Conservation (phyloP, 305 asterid species). For the Nicotiana rustica region DNA sequence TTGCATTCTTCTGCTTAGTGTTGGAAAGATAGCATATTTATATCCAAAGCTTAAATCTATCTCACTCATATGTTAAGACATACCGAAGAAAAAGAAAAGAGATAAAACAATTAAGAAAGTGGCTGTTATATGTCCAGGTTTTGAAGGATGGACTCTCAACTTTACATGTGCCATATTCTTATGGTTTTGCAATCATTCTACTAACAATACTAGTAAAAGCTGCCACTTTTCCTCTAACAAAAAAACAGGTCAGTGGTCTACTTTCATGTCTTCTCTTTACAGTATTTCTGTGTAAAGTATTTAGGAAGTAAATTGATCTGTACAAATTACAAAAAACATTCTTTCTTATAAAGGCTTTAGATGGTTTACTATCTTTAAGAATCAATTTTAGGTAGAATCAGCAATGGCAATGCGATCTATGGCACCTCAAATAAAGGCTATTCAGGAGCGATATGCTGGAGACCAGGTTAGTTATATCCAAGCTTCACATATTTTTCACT, state of each 20-base stretch:
- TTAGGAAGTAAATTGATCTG: conserved; percentile 21
- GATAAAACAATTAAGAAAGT: conserved; percentile 11
- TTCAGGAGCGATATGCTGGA: conserved; percentile 96
- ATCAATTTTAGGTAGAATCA: conserved; percentile 82
- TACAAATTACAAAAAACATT: neutral
- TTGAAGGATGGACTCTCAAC: conserved; percentile 92
- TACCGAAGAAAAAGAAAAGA: neutral
- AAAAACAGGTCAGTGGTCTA: conserved; percentile 76
- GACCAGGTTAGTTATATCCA: conserved; percentile 78
- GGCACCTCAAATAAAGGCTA: conserved; percentile 97
- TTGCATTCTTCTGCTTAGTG: neutral
- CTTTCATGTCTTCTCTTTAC: neutral
- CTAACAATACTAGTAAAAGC: conserved; percentile 91
- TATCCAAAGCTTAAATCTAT: neutral
- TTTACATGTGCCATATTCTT: conserved; percentile 91
- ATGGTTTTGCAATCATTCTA: conserved; percentile 95
- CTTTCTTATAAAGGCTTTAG: conserved; percentile 1
- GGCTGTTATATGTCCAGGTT: conserved; percentile 62
- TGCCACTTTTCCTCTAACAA: conserved; percentile 92
- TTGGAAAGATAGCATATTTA: neutral
- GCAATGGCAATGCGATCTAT: conserved; percentile 97
- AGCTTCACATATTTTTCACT: conserved; percentile 27
- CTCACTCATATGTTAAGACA: conserved; percentile 5
- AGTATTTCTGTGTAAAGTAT: neutral
- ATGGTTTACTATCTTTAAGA: conserved; percentile 37